Percentiles rank a stretch among this genome's conserved stretches.
Evolutionary conservation across 2,329 filamentous ascomycete genomes (phyloP).

Genomic region (Exutisphaerella laricina): DNA sequence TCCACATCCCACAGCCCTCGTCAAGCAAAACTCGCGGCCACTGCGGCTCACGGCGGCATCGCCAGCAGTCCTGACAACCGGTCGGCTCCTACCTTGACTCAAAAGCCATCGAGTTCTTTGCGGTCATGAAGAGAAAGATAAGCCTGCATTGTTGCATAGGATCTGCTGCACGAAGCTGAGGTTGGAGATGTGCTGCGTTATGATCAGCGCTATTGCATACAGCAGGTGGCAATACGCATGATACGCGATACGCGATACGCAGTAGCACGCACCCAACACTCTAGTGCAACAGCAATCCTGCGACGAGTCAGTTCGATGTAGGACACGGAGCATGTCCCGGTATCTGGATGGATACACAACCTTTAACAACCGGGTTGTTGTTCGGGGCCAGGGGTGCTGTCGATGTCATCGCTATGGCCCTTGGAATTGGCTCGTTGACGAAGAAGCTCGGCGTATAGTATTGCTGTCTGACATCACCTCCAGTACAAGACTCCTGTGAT

Average conservation of each 20-base stretch:
- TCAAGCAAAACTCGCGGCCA: conserved; percentile 7
- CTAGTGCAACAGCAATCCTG: conserved; percentile 50
- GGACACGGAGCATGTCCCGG: conserved; percentile 3
- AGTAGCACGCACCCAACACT: conserved; percentile 47
- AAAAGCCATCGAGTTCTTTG: conserved; percentile 50
- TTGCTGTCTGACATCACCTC: no score
- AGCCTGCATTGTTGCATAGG: conserved; percentile 69
- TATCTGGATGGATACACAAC: conserved; percentile 29
- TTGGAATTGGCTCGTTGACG: conserved; percentile 14
- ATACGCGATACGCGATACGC: conserved; percentile 42
- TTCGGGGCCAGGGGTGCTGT: conserved; percentile 33
- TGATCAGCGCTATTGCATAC: neutral
- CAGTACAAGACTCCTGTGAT: no score
- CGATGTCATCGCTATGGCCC: conserved; percentile 31
- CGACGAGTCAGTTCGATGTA: conserved; percentile 1
- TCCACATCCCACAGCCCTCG: conserved; percentile 21
- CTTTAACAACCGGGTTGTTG: conserved; percentile 67
- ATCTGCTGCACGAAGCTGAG: conserved; percentile 54
- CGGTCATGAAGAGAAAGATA: conserved; percentile 54
- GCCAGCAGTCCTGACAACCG: conserved; percentile 46
- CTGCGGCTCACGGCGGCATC: neutral
- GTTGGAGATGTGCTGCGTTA: conserved; percentile 51
- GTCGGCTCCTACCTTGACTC: conserved; percentile 54
- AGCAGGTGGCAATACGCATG: neutral
- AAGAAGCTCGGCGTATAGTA: no score